A percentile compares a stretch with the other conserved stretches of the same genome.
These are phyloP conservation scores for Solanum habrochaites DNA, from an alignment of 257 asterid species.

Conservation along the genomic window DNA sequence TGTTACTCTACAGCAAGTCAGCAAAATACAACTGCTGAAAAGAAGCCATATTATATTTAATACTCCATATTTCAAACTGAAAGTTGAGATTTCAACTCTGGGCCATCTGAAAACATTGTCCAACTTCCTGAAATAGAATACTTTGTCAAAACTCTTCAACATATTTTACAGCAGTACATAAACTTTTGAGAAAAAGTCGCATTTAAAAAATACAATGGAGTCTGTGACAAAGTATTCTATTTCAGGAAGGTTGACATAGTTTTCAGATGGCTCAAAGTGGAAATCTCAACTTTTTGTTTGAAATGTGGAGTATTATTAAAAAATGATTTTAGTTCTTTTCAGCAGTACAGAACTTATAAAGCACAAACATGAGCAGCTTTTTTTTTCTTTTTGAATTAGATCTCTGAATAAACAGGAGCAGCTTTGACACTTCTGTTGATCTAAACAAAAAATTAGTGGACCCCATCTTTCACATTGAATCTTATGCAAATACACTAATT, in stretches of 20 bases:
- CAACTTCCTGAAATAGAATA: background rate
- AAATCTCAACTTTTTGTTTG: background rate
- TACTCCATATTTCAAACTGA: background rate
- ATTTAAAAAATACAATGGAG: background rate
- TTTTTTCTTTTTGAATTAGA: background rate
- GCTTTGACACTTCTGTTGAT: background rate
- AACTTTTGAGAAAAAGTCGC: background rate
- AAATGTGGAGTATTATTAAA: background rate
- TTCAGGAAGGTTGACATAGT: background rate
- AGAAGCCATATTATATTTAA: background rate
- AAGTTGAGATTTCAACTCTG: background rate
- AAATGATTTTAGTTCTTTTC: background rate
- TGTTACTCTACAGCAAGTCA: background rate
- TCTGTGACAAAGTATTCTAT: background rate
- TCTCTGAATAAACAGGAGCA: background rate
- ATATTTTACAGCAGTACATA: background rate
- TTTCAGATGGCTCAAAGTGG: background rate
- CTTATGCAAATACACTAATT: background rate
- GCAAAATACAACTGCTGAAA: background rate
- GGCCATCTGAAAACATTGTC: background rate
- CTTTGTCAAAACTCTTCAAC: background rate
- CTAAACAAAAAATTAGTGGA: background rate
- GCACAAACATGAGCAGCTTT: background rate
- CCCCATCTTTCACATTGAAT: background rate
- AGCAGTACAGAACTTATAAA: background rate